phyloP scores from a whole-genome alignment of 495 filamentous ascomycete species.

The Xylaria longipes region DNA sequence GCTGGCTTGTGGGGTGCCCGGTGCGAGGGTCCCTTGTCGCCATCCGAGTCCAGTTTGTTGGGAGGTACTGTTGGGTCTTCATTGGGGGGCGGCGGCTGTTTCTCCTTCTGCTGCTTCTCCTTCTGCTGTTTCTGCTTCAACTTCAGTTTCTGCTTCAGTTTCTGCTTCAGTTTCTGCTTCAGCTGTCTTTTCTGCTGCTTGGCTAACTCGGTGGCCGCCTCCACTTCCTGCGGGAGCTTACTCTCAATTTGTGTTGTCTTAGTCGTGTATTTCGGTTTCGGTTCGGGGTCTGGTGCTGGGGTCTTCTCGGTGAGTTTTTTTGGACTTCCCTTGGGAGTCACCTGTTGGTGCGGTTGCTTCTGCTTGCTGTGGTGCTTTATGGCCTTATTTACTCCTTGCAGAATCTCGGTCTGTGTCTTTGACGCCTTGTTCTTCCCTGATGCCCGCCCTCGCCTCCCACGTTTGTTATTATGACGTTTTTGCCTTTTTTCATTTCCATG shows the following conservation, averaged over 20 bases:
- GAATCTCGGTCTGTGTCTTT: neutral
- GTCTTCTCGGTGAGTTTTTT: neutral
- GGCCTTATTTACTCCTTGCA: neutral
- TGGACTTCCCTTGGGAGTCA: neutral
- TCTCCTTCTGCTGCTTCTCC: neutral
- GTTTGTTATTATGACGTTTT: too few species aligned
- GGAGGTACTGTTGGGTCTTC: neutral
- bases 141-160: too few species aligned
- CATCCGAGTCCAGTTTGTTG: neutral
- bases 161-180: too few species aligned
- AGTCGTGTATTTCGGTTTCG: neutral
- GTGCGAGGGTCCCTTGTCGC: neutral
- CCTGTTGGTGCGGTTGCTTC: neutral
- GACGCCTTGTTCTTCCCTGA: neutral
- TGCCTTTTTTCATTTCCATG: neutral
- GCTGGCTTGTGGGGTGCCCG: constrained; percentile 18
- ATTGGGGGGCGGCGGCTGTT: neutral
- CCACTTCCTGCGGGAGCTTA: neutral
- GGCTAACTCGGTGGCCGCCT: neutral
- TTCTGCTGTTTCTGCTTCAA: neutral
- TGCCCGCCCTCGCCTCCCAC: neutral
- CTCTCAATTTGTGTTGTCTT: neutral
- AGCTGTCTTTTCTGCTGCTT: neutral
- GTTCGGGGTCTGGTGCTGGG: neutral
- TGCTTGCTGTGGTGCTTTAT: neutral